Evolutionary conservation across 2,329 filamentous ascomycete species (phyloP).

Genomic region (Sporothrix variecibatus): DNA sequence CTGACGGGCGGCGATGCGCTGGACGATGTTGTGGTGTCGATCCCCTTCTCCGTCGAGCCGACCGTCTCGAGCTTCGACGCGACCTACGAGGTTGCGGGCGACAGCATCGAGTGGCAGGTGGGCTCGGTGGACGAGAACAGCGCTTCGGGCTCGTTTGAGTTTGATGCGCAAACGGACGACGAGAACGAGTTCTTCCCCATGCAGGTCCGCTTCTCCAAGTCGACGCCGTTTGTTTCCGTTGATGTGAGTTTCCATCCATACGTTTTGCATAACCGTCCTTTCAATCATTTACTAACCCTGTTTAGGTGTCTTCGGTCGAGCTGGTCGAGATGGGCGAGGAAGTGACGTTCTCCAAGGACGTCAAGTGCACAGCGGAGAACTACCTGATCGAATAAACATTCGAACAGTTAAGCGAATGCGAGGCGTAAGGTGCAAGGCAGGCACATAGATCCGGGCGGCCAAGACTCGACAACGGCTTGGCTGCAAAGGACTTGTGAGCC

Average conservation of each 20-base stretch:
- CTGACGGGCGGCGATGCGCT: conserved; percentile 77
- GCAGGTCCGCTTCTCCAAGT: conserved; percentile 85
- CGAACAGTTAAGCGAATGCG: neutral
- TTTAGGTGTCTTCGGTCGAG: conserved; percentile 65
- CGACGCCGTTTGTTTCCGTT: conserved; percentile 83
- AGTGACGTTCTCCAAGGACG: conserved; percentile 79
- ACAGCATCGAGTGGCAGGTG: conserved; percentile 91
- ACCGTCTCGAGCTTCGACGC: conserved; percentile 91
- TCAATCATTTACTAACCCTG: conserved; percentile 32
- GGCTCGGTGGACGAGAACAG: conserved; percentile 83
- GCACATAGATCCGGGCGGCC: neutral
- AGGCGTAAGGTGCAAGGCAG: neutral
- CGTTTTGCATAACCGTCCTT: neutral
- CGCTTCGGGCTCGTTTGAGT: conserved; percentile 85
- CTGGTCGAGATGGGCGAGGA: conserved; percentile 75
- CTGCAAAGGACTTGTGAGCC: neutral
- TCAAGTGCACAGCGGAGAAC: conserved; percentile 73
- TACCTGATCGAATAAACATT: conserved; percentile 69
- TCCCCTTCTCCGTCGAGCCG: conserved; percentile 87
- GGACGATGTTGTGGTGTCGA: conserved; percentile 81
- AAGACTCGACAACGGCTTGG: neutral
- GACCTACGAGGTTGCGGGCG: conserved; percentile 88
- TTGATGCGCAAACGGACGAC: conserved; percentile 83
- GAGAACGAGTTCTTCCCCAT: conserved; percentile 99
- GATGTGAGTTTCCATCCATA: conserved; percentile 66